Evolutionary conservation across 768 basidiomycete species (phyloP).

Genomic region (Termitomyces sp.): DNA sequence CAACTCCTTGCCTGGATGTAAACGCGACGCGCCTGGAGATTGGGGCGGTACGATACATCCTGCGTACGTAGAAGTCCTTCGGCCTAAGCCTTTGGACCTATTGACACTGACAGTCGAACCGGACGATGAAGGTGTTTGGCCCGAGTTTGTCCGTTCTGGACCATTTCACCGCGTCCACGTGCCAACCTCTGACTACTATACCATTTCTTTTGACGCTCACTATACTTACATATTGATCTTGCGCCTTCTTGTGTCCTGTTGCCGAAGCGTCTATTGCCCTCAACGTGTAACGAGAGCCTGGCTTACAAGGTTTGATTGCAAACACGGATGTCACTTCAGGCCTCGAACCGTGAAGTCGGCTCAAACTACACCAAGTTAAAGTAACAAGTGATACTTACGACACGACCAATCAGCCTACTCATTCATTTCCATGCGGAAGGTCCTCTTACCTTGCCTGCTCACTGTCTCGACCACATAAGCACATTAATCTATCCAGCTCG

Average conservation of each 20-base stretch:
- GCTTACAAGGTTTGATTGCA: not conserved
- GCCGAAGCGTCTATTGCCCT: not conserved
- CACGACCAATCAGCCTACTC: not conserved
- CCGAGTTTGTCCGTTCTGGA: constrained; percentile 36
- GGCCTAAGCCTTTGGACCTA: constrained; percentile 14
- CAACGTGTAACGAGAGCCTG: not conserved
- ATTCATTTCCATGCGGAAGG: not conserved
- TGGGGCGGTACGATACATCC: constrained; percentile 58
- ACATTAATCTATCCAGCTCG: not conserved
- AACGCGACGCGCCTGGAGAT: constrained; percentile 50
- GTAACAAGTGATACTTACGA: too few species aligned
- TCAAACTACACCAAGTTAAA: too few species aligned
- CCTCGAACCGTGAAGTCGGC: too few species aligned
- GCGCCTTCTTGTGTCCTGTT: not conserved
- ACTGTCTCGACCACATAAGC: not conserved
- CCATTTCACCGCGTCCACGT: constrained; percentile 11
- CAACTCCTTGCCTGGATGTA: constrained; percentile 41
- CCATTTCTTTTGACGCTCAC: too few species aligned
- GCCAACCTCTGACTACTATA: not conserved
- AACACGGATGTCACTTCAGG: not conserved
- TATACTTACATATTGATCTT: not conserved
- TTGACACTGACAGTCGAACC: constrained; percentile 1
- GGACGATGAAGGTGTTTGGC: constrained; percentile 22
- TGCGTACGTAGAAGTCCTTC: constrained; percentile 22
- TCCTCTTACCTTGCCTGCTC: not conserved